Evolutionary conservation across 495 filamentous ascomycete genomes (phyloP).

Genomic region (Pyronema domesticum): DNA sequence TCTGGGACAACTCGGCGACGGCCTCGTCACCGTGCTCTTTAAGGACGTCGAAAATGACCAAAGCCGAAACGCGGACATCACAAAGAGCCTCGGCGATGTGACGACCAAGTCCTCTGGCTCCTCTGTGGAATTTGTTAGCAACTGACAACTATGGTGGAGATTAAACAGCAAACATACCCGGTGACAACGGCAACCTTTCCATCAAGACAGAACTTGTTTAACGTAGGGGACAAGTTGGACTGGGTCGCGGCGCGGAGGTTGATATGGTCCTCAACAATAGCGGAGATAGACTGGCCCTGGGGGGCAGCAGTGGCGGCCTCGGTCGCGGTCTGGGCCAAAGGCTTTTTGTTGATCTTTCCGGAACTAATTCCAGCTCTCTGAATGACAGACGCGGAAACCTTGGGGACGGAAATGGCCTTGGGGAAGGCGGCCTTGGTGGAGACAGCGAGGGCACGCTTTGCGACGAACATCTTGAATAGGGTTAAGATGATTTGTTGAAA

Average conservation of each 20-base stretch:
- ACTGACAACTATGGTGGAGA: neutral
- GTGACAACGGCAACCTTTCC: constrained; percentile 55
- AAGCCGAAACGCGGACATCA: constrained; percentile 52
- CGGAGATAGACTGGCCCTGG: neutral
- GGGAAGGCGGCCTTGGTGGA: neutral
- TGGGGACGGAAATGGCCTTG: neutral
- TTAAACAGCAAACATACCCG: constrained; percentile 35
- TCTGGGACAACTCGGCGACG: constrained; percentile 45
- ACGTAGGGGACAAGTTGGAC: constrained; percentile 27
- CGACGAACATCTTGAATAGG: too few species aligned
- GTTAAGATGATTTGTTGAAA: too few species aligned
- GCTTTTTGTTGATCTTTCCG: constrained; percentile 2
- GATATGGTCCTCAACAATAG: neutral
- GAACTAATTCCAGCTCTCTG: neutral
- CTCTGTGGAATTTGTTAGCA: constrained; percentile 30
- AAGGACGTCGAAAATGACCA: constrained; percentile 58
- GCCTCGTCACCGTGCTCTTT: constrained; percentile 52
- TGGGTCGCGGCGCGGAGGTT: neutral
- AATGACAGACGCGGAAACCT: neutral
- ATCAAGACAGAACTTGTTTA: constrained; percentile 46
- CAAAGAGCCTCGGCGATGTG: constrained; percentile 59
- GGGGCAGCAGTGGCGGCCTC: neutral
- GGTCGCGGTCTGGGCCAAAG: constrained; percentile 23
- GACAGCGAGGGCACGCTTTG: too few species aligned
- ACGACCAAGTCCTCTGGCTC: constrained; percentile 57